phyloP scores from a whole-genome alignment of 2,329 filamentous ascomycete genomes.

The Lecanoromycetidae sp. region DNA sequence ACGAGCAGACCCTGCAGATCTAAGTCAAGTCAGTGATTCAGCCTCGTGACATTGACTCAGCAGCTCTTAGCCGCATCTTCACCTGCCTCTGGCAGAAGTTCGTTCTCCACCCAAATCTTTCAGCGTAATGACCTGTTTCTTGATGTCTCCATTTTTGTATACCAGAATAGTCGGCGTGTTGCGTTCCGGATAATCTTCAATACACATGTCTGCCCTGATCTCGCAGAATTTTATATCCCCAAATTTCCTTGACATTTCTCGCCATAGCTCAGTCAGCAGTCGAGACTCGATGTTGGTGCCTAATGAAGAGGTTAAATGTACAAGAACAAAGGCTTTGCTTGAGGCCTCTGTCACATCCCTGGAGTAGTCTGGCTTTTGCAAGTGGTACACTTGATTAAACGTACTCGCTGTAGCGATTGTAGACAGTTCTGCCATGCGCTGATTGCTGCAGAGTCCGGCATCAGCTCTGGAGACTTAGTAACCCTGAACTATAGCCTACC shows the following conservation, averaged over 20 bases:
- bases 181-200: constrained; percentile 87
- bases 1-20: constrained; percentile 74
- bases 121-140: constrained; percentile 82
- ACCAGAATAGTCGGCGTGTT: constrained; percentile 92
- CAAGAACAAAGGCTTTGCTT: constrained; percentile 52
- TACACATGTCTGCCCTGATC: constrained; percentile 81
- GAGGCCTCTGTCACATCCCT: constrained; percentile 87
- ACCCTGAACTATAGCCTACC: constrained; percentile 32
- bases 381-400: constrained; percentile 81
- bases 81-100: constrained; percentile 48
- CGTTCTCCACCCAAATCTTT: constrained; percentile 61
- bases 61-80: neutral
- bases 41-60: neutral
- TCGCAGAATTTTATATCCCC: constrained; percentile 97
- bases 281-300: constrained; percentile 77
- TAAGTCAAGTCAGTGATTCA: constrained; percentile 13
- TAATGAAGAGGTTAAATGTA: constrained; percentile 67
- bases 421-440: constrained; percentile 72
- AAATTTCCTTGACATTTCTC: constrained; percentile 69
- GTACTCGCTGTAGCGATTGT: constrained; percentile 62
- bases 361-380: constrained; percentile 89
- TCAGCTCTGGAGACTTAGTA: neutral
- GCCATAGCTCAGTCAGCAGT: constrained; percentile 74
- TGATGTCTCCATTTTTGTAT: constrained; percentile 86
- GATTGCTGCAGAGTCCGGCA: constrained; percentile 40